phyloP scores from a whole-genome alignment of 805 yeast genomes.

The Cyberlindnera mississippiensis region DNA sequence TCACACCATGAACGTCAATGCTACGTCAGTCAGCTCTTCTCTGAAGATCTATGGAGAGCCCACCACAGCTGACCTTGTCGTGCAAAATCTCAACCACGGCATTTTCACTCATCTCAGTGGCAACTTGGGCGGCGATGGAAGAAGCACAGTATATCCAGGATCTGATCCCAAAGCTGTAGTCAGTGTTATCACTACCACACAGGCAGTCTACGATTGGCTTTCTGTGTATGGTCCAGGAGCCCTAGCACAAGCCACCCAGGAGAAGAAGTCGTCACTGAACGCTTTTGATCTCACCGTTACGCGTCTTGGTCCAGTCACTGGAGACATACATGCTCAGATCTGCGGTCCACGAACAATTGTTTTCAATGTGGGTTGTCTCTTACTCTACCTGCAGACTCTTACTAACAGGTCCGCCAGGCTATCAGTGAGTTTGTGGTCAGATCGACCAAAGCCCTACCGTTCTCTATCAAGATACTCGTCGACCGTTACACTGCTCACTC shows the following conservation, averaged over 20 bases:
- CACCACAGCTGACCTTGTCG: slow-evolving; percentile 4
- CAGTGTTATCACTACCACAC: slow-evolving; percentile 3
- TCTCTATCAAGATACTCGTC: neutral
- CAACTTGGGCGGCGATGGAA: neutral
- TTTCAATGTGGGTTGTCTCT: slow-evolving; percentile 1
- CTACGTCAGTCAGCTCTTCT: too few relatives aligned
- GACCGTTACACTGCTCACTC: slow-evolving; percentile 3
- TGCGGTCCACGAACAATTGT: slow-evolving; percentile 1
- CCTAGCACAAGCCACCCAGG: neutral
- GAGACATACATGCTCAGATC: slow-evolving; percentile 6
- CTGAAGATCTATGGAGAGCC: slow-evolving; percentile 3
- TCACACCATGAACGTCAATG: too few relatives aligned
- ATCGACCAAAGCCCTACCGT: slow-evolving; percentile 1
- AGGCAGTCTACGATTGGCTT: slow-evolving; percentile 6
- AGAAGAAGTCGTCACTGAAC: too few relatives aligned
- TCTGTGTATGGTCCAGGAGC: slow-evolving; percentile 6
- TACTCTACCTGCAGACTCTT: neutral
- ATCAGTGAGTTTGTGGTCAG: neutral
- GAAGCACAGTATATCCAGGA: neutral
- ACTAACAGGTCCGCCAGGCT: slow-evolving; percentile 1
- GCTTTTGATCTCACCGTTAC: slow-evolving; percentile 1
- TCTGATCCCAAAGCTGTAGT: neutral
- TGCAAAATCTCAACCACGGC: neutral
- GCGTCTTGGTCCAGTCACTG: slow-evolving; percentile 9
- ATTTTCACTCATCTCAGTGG: neutral